These are phyloP conservation scores for Gaeumannomyces tritici DNA, from an alignment of 2,329 filamentous ascomycete species.

Conservation along the genomic window DNA sequence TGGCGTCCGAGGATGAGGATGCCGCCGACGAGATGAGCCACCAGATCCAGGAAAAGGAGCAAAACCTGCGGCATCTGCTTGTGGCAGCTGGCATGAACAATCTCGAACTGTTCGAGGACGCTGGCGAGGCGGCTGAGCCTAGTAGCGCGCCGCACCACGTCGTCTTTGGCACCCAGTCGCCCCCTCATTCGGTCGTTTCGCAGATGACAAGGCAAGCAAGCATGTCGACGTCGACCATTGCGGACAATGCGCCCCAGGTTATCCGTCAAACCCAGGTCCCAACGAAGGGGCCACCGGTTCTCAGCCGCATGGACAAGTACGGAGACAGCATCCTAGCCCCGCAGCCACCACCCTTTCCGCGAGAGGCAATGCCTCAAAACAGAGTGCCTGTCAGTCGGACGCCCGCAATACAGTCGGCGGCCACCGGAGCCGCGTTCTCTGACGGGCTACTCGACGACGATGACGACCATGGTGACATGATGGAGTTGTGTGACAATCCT, in stretches of 20 bases:
- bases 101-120: conserved; percentile 24
- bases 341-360: conserved; percentile 2
- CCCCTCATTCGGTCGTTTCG: conserved; percentile 15
- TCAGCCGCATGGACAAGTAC: conserved; percentile 1
- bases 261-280: conserved; percentile 42
- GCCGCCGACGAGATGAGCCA: conserved; percentile 38
- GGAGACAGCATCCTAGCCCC: neutral
- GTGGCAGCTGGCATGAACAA: conserved; percentile 35
- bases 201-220: conserved; percentile 21
- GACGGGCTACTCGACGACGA: conserved; percentile 15
- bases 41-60: conserved; percentile 33
- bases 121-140: conserved; percentile 15
- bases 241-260: conserved; percentile 32
- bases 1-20: conserved; percentile 42
- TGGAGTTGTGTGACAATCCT: conserved; percentile 2
- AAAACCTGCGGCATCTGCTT: conserved; percentile 28
- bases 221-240: conserved; percentile 9
- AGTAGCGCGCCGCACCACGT: conserved; percentile 19
- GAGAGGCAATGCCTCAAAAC: conserved; percentile 1
- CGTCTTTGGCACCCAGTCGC: conserved; percentile 35
- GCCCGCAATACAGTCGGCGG: neutral
- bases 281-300: conserved; percentile 5
- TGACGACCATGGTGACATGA: conserved; percentile 10
- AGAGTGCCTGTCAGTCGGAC: too few relatives aligned
- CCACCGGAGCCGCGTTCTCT: neutral